phyloP scores from a whole-genome alignment of 495 filamentous ascomycete genomes.

The Podospora didyma region DNA sequence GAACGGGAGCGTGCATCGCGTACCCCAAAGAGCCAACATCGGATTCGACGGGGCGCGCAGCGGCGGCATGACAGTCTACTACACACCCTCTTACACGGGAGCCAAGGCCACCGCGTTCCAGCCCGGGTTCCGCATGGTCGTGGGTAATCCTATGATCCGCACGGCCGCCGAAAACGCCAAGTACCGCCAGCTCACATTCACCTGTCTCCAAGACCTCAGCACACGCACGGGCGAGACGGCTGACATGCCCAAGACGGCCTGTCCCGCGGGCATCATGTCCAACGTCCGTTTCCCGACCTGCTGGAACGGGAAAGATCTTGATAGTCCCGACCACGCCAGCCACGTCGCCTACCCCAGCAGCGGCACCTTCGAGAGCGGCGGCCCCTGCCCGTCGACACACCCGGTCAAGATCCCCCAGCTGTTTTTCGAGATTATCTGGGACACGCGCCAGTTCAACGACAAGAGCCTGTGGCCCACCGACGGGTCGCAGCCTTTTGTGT shows the following conservation, averaged over 20 bases:
- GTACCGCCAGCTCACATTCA: constrained; percentile 37
- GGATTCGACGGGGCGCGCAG: constrained; percentile 16
- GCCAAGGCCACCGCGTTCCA: constrained; percentile 40
- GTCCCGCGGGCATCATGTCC: constrained; percentile 37
- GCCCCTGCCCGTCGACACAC: constrained; percentile 24
- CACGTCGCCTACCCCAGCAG: constrained; percentile 30
- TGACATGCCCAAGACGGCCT: constrained; percentile 28
- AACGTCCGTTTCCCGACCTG: constrained; percentile 33
- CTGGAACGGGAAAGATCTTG: constrained; percentile 24
- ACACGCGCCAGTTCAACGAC: constrained; percentile 5
- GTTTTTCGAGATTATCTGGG: constrained; percentile 21
- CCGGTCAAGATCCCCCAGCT: constrained; percentile 33
- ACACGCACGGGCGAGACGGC: constrained; percentile 31
- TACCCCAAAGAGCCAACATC: constrained; percentile 25
- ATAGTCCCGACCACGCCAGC: constrained; percentile 28
- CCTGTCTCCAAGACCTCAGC: constrained; percentile 28
- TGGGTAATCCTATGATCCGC: constrained; percentile 53
- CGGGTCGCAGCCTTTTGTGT: constrained; percentile 39
- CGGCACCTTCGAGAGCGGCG: constrained; percentile 27
- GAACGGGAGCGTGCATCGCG: constrained; percentile 36
- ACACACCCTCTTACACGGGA: constrained; percentile 26
- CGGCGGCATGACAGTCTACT: constrained; percentile 45
- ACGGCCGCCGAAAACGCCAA: constrained; percentile 27
- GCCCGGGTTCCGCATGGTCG: constrained; percentile 68
- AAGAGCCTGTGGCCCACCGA: constrained; percentile 31